phyloP scores from a whole-genome alignment of 2,329 filamentous ascomycete species.

The Cryphonectria carpinicola region DNA sequence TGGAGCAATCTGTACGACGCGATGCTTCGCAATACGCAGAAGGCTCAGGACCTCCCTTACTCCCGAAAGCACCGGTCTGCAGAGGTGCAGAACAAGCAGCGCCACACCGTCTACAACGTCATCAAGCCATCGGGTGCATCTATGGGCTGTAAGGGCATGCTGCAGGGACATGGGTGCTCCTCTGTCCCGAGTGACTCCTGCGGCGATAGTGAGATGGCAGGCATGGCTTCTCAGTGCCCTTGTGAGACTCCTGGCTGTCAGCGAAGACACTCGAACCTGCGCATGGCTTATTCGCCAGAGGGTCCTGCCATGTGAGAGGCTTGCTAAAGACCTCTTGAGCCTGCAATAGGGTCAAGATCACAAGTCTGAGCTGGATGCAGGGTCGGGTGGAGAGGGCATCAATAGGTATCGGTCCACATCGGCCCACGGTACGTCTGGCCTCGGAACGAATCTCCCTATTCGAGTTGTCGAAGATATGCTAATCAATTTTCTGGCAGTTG shows the following conservation, averaged over 20 bases:
- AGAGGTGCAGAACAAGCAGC: not conserved
- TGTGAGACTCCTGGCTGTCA: not conserved
- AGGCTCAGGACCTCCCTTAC: not conserved
- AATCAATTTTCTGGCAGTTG: not conserved
- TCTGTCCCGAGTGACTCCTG: not conserved
- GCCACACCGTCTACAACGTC: not conserved
- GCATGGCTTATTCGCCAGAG: not conserved
- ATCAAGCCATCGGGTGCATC: not conserved
- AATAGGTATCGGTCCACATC: not conserved
- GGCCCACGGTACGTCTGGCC: not conserved
- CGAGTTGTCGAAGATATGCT: not conserved
- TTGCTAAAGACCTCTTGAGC: not conserved
- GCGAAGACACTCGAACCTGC: not conserved
- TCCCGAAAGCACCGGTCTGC: not conserved
- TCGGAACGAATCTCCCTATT: not conserved
- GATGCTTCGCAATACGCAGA: not conserved
- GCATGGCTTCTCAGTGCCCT: not conserved
- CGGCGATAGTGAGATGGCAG: not conserved
- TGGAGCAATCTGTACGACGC: not conserved
- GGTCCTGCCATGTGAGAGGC: not conserved
- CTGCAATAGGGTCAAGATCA: not conserved
- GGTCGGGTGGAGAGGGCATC: not conserved
- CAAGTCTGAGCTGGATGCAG: not conserved
- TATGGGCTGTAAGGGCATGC: not conserved
- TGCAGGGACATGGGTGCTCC: not conserved